Conservation (phyloP, 1,284 basidiomycete genomes). For the Austroboletus novae-zelandiae region DNA sequence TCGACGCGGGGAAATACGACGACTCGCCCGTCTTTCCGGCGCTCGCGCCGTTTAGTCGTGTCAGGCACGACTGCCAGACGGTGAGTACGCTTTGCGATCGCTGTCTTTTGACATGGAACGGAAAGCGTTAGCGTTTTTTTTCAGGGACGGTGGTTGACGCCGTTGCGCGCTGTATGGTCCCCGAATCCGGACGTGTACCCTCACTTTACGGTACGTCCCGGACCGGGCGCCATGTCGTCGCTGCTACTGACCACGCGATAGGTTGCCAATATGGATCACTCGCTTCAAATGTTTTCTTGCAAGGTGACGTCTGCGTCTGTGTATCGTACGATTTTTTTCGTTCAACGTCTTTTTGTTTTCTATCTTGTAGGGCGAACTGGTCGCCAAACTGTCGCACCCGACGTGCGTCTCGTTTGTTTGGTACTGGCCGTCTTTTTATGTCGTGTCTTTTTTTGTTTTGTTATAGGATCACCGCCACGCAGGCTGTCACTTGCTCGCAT, state of each 20-base stretch:
- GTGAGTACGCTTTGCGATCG: conserved; percentile 37
- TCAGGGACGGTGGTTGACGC: conserved; percentile 77
- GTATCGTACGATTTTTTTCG: neutral
- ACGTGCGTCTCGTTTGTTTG: neutral
- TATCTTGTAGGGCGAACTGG: conserved; percentile 55
- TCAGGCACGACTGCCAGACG: conserved; percentile 75
- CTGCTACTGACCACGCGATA: conserved; percentile 22
- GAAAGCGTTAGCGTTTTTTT: too few relatives aligned
- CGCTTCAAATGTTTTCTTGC: conserved; percentile 67
- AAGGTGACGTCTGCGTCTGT: conserved; percentile 43
- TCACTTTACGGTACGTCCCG: conserved; percentile 65
- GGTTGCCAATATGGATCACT: conserved; percentile 77
- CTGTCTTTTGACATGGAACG: neutral
- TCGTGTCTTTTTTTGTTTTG: too few relatives aligned
- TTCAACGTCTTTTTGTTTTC: neutral
- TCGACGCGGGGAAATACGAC: conserved; percentile 47
- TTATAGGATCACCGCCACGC: conserved; percentile 68
- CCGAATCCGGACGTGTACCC: conserved; percentile 74
- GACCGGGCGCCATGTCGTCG: too few relatives aligned
- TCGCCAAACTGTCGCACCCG: conserved; percentile 59
- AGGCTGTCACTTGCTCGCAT: conserved; percentile 85
- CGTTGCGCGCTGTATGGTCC: conserved; percentile 72
- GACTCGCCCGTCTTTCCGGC: conserved; percentile 49
- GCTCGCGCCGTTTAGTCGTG: conserved; percentile 57
- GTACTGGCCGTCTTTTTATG: neutral